Base-by-base conservation (phyloP, 2,329 filamentous ascomycete genomes). In the Epichloe scottii region DNA sequence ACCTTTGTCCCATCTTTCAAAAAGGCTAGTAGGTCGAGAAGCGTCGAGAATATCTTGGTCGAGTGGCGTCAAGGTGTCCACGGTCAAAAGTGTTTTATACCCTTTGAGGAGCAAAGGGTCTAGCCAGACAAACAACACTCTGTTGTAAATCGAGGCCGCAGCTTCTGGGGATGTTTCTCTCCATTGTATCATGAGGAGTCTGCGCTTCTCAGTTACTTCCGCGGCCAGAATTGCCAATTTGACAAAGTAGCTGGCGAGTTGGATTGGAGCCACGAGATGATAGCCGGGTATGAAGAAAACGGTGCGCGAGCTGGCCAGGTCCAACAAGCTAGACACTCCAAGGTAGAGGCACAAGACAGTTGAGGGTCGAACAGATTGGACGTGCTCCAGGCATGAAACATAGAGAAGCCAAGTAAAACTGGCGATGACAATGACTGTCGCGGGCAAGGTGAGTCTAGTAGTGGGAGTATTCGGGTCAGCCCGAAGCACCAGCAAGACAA, bases 381-480 rank as follows among this genome's bases (percentile, higher is more conserved):
- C 53, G 50, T 69, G 66, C 48, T 69, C 65, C 7, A 56, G 48
- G 46, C 60, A 67, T 0, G 65, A 68, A 10, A 64, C 40, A 7
- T 52, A 47, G 3, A 56, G 37, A 14, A 60, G 52, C 19, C 57
- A 41, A 2, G 48, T 33, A 23, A 49, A 57, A 21, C 51, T 56
- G 12, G 53, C 52, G 3, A 60, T 52, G 4, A 54, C 55, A 11
- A 59, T 39, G 2, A 50, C 43, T 4, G 54, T 53, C 21, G 53
- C 53, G 1, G 54, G 53, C 8, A 58, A 17, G 14, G 59, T 58
- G 6, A 59, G 51, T 3, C 50, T 51, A 4, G 56, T 59, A 2
- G 48, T 54, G 2, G 54, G 46, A 1, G 54, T 44, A n/a, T 51
- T 37, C 2, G 52, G 45, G 5, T 53, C 33, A 11, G 51, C 44